phyloP scores from a whole-genome alignment of 495 filamentous ascomycete genomes.

The Ascodesmis nigricans region DNA sequence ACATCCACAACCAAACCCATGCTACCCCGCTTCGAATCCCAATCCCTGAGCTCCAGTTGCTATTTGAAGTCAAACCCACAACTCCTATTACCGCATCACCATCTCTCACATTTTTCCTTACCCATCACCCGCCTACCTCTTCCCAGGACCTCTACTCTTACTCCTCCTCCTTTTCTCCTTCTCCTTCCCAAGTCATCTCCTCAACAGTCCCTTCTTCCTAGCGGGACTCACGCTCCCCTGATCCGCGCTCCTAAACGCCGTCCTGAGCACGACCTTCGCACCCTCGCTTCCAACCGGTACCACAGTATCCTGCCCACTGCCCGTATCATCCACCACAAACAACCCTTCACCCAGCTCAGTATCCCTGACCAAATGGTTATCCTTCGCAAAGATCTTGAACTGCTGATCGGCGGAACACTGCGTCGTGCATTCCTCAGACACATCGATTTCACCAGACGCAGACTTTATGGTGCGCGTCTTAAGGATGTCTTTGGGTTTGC shows the following conservation, averaged over 20 bases:
- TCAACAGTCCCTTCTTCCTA: slow-evolving; percentile 12
- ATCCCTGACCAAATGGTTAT: slow-evolving; percentile 67
- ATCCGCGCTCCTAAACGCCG: slow-evolving; percentile 31
- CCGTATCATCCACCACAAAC: slow-evolving; percentile 80
- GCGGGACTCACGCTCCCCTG: slow-evolving; percentile 17
- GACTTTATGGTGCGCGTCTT: slow-evolving; percentile 73
- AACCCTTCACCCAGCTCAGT: slow-evolving; percentile 55
- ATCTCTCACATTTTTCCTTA: too few relatives aligned
- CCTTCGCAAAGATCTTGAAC: slow-evolving; percentile 66
- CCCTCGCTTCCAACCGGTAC: slow-evolving; percentile 43
- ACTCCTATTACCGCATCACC: too few relatives aligned
- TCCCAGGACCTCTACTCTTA: too few relatives aligned
- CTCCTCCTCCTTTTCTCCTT: too few relatives aligned
- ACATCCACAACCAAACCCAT: too few relatives aligned
- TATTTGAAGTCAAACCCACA: too few relatives aligned
- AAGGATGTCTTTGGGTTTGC: slow-evolving; percentile 64
- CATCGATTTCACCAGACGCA: slow-evolving; percentile 34
- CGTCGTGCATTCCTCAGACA: slow-evolving; percentile 58
- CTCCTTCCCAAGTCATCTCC: too few relatives aligned
- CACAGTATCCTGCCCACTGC: slow-evolving; percentile 47
- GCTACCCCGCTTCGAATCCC: too few relatives aligned
- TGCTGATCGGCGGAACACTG: slow-evolving; percentile 59
- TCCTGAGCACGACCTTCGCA: slow-evolving; percentile 38
- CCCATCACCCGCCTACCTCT: too few relatives aligned
- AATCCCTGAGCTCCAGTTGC: too few relatives aligned